A percentile compares a stretch with the other conserved stretches of the same genome.
Evolutionary conservation across 495 filamentous ascomycete species (phyloP).

Genomic region (Hyaloscypha finlandica): DNA sequence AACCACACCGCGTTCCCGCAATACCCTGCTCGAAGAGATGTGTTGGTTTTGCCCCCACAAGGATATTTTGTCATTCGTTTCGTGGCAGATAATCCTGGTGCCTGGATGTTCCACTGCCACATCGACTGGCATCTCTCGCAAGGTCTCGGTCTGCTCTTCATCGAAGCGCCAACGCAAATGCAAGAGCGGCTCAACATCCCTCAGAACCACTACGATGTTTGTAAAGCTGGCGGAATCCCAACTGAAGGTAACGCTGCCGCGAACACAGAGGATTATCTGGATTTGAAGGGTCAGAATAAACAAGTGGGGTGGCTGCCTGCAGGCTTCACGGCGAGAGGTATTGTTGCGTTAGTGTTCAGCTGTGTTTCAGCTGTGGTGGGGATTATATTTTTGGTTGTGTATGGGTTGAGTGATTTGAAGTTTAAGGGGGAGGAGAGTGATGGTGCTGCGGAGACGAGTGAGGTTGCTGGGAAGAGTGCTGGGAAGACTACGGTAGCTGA

Average conservation of each 20-base stretch:
- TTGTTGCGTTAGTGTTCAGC: constrained; percentile 72
- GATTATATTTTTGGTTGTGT: constrained; percentile 65
- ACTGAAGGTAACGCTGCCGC: constrained; percentile 74
- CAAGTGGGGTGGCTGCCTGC: constrained; percentile 46
- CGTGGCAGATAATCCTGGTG: constrained; percentile 69
- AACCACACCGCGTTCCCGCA: constrained; percentile 30
- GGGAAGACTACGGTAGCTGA: neutral
- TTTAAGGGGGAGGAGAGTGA: neutral
- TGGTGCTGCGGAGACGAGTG: neutral
- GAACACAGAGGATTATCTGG: constrained; percentile 61
- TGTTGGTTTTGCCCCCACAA: constrained; percentile 48
- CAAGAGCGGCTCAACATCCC: constrained; percentile 65
- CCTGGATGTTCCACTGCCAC: constrained; percentile 83
- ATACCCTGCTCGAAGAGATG: constrained; percentile 56
- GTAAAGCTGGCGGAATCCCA: constrained; percentile 49
- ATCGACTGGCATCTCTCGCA: constrained; percentile 79
- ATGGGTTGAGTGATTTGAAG: constrained; percentile 47
- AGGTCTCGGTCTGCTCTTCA: constrained; percentile 67
- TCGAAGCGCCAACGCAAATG: constrained; percentile 57
- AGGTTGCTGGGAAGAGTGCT: neutral
- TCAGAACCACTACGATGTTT: constrained; percentile 58
- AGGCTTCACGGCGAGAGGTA: constrained; percentile 70
- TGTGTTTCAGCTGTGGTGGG: constrained; percentile 66
- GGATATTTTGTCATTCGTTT: constrained; percentile 64
- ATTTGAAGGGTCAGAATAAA: constrained; percentile 52